Evolutionary conservation across 805 yeast genomes (phyloP).

Genomic region (Ogataea henricii): DNA sequence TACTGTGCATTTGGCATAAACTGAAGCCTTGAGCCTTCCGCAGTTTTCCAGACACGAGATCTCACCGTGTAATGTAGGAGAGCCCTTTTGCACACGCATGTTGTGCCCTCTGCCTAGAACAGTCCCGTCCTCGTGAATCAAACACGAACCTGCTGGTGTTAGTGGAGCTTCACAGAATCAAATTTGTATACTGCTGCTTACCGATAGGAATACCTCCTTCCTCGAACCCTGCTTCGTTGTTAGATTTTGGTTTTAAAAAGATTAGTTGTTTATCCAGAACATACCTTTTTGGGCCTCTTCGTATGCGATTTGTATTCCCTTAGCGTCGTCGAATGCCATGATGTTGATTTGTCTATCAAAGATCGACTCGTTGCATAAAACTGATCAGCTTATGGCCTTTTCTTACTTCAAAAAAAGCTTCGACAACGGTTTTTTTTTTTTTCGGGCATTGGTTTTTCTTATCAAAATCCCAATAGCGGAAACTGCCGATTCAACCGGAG

Average conservation of each 20-base stretch:
- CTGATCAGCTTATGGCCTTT: no score
- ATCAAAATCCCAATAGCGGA: no score
- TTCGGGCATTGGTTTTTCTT: not conserved
- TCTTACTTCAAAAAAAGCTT: not conserved
- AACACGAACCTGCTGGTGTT: conserved; percentile 56
- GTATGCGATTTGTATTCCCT: conserved; percentile 68
- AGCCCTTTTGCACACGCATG: conserved; percentile 79
- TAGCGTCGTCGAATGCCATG: conserved; percentile 60
- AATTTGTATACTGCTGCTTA: conserved; percentile 14
- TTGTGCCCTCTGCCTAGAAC: conserved; percentile 90
- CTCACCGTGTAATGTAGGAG: conserved; percentile 90
- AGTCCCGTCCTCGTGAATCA: conserved; percentile 73
- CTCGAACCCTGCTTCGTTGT: conserved; percentile 53
- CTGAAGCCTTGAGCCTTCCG: conserved; percentile 80
- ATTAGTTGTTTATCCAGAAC: conserved; percentile 17
- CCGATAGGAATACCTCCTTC: conserved; percentile 94
- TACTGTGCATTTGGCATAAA: conserved; percentile 77
- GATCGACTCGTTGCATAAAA: no score
- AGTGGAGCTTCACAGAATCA: not conserved
- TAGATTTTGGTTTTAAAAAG: not conserved
- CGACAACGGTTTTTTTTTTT: conserved; percentile 1
- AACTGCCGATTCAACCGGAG: no score
- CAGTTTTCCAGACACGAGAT: conserved; percentile 87
- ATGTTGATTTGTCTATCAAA: no score
- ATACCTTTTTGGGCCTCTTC: conserved; percentile 68